Evolutionary conservation across 2,329 filamentous ascomycete genomes (phyloP).

Genomic region (Chrysosporium keratinophilum): DNA sequence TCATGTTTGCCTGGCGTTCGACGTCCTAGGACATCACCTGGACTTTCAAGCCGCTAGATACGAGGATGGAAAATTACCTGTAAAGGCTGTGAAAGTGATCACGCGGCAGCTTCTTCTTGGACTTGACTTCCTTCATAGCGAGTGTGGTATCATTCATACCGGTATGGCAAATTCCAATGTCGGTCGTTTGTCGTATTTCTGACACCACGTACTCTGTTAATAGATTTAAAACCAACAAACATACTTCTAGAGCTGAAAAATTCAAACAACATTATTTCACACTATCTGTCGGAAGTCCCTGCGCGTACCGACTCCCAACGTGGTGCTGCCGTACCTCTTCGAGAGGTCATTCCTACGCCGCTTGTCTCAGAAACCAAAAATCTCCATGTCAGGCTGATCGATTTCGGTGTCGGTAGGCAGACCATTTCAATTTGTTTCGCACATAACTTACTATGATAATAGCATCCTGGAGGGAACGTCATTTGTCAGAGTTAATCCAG

Average conservation of each 20-base stretch:
- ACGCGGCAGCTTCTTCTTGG: slow-evolving; percentile 21
- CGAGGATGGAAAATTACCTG: slow-evolving; percentile 20
- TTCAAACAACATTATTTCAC: slow-evolving; percentile 14
- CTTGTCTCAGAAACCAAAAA: slow-evolving; percentile 17
- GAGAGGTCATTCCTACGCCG: slow-evolving; percentile 21
- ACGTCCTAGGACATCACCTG: slow-evolving; percentile 22
- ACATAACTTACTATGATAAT: slow-evolving; percentile 5
- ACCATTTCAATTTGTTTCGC: neutral
- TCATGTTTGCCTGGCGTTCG: slow-evolving; percentile 23
- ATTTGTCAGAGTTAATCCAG: slow-evolving; percentile 19
- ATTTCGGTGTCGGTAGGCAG: slow-evolving; percentile 20
- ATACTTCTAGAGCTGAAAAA: slow-evolving; percentile 21
- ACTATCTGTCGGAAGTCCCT: slow-evolving; percentile 18
- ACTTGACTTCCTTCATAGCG: slow-evolving; percentile 23
- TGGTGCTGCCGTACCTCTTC: slow-evolving; percentile 15
- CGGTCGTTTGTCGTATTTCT: slow-evolving; percentile 8
- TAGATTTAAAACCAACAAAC: slow-evolving; percentile 23
- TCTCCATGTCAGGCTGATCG: slow-evolving; percentile 18
- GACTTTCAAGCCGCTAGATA: slow-evolving; percentile 19
- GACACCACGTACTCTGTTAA: neutral
- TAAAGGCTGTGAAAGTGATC: slow-evolving; percentile 18
- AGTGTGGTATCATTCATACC: slow-evolving; percentile 22
- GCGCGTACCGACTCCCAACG: slow-evolving; percentile 9
- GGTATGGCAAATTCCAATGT: slow-evolving; percentile 16
- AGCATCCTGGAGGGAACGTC: slow-evolving; percentile 18